Evolutionary conservation across 768 basidiomycete genomes (phyloP).

Genomic region (Podaxis sp.): DNA sequence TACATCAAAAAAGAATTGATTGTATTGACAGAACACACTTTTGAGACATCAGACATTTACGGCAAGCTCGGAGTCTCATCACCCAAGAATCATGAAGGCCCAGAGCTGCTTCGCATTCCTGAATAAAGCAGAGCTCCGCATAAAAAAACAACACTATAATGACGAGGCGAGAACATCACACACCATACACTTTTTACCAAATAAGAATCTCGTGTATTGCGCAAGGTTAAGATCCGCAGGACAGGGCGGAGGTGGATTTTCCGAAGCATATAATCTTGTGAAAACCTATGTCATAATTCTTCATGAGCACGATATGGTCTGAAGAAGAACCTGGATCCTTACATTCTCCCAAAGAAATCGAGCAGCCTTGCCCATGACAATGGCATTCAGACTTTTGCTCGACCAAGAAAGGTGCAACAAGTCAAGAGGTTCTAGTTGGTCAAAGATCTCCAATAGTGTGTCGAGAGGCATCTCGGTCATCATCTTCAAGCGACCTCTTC

Average conservation of each 20-base stretch:
- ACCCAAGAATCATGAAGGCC: background rate
- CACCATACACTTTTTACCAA: constrained; percentile 20
- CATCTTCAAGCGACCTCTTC: constrained; percentile 23
- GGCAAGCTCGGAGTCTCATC: background rate
- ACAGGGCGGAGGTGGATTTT: constrained; percentile 22
- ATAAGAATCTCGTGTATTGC: constrained; percentile 37
- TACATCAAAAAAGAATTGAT: background rate
- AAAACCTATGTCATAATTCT: constrained; percentile 22
- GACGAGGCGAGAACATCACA: background rate
- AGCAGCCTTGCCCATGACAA: constrained; percentile 28
- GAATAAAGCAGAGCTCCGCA: background rate
- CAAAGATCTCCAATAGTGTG: constrained; percentile 38
- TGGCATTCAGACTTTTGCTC: constrained; percentile 31
- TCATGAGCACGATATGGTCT: background rate
- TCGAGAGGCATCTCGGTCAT: constrained; percentile 36
- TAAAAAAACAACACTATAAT: background rate
- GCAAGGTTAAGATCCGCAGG: constrained; percentile 31
- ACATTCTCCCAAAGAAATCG: constrained; percentile 34
- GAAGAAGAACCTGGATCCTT: background rate
- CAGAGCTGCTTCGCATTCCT: background rate
- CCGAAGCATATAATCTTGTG: constrained; percentile 16
- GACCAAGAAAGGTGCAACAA: constrained; percentile 40
- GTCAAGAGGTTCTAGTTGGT: constrained; percentile 38
- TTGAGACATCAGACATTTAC: background rate
- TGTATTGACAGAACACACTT: background rate